Evolutionary conservation across 2,329 filamentous ascomycete genomes (phyloP), one percentile per base, ranked within the genome.

Genomic region (Venturia nashicola): DNA sequence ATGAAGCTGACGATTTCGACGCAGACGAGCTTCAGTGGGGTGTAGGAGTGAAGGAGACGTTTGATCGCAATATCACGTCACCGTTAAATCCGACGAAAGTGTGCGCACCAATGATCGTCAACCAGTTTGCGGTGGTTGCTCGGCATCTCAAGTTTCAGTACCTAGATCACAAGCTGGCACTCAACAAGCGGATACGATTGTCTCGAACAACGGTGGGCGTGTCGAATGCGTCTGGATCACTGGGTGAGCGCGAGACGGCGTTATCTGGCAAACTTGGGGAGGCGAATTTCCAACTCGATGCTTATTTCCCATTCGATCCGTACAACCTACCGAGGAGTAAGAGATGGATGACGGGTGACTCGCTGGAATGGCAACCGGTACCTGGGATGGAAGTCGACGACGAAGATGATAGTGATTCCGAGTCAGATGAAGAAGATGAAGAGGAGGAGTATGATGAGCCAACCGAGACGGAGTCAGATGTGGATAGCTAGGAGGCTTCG

Each of bases 271-370:
- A 79, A 69, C n/a, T 86, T 63, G 88, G 89, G 65, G 90, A 96
- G 68, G 86, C 87, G 67, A 88, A 86, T 70, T 87, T 93, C 70
- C 88, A 96, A 74, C 82, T 99, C 1, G 92, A 97, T 69, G 89
- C 91, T 0, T 97, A 96, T 74, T 99, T 97, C 71, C 94, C 94
- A 0, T 99, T 99, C 71, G 94, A 99, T 72, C 95, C 95, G 2
- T 99, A 97, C 74, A 88, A 93, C 70, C 79, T 99, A 61, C 92
- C 92, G 0, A 80, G 86, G 68, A 97, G 92, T 74, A 91, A 89
- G 75, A 83, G 86, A 65, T 97, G 94, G 95, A 77, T 99, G 14
- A 88, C 91, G 67, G 82, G 84, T 23, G 88, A 95, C 71, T 97
- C 96, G 71, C 82, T 93, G 39, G 81, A 86, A 61, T 97, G 91